Conservation (phyloP, 257 asterid genomes). For the Capsicum baccatum region DNA sequence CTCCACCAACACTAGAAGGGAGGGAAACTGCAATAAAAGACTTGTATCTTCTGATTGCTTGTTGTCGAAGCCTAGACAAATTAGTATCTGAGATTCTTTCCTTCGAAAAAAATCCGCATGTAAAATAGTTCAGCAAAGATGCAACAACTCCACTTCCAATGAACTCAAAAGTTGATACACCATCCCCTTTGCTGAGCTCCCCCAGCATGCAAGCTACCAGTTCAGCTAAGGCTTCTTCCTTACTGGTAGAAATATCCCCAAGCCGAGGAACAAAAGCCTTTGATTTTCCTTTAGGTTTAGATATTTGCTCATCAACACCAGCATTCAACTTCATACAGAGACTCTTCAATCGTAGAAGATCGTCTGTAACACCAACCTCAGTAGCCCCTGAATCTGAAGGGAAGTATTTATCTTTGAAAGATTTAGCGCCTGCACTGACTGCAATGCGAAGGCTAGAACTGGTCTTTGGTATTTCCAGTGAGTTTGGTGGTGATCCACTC, state of each 20-base stretch:
- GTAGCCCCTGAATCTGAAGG: slow-evolving; percentile 68
- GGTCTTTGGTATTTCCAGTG: slow-evolving; percentile 59
- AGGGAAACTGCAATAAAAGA: slow-evolving; percentile 85
- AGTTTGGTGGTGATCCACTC: slow-evolving; percentile 57
- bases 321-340: slow-evolving; percentile 75
- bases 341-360: slow-evolving; percentile 81
- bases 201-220: slow-evolving; percentile 76
- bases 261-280: slow-evolving; percentile 61
- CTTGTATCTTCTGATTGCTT: slow-evolving; percentile 82
- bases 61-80: slow-evolving; percentile 75
- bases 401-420: slow-evolving; percentile 87
- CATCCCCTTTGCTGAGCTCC: slow-evolving; percentile 93
- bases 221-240: slow-evolving; percentile 72
- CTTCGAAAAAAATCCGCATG: slow-evolving; percentile 85
- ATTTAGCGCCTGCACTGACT: slow-evolving; percentile 79
- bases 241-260: slow-evolving; percentile 59
- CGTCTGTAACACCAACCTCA: slow-evolving; percentile 81
- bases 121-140: slow-evolving; percentile 81
- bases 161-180: slow-evolving; percentile 96
- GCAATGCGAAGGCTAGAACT: slow-evolving; percentile 70
- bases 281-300: slow-evolving; percentile 81
- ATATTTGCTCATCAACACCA: slow-evolving; percentile 64
- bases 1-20: slow-evolving; percentile 54
- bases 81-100: slow-evolving; percentile 74
- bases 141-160: slow-evolving; percentile 93